Conservation (phyloP, 2,329 filamentous ascomycete genomes). For the Cladorrhinum sp. region DNA sequence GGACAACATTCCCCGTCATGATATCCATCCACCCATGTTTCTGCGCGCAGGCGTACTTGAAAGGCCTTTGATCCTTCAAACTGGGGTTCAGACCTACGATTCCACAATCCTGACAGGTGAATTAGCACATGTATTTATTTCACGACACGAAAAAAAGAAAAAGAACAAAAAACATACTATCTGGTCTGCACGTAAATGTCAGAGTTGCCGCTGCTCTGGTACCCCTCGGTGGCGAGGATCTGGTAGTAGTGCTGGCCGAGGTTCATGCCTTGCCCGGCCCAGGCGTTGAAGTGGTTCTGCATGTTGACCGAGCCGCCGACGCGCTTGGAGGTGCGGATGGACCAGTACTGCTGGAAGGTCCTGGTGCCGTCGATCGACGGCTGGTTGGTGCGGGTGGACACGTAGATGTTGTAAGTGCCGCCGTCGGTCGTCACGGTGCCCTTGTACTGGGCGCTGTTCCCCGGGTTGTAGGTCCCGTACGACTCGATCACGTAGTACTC, state of each 20-base stretch:
- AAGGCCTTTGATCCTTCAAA: too few relatives aligned
- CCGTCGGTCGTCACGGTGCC: slow-evolving; percentile 33
- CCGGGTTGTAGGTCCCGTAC: slow-evolving; percentile 40
- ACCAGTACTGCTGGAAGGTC: slow-evolving; percentile 50
- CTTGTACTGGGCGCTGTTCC: slow-evolving; percentile 30
- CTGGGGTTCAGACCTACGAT: too few relatives aligned
- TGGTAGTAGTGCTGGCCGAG: slow-evolving; percentile 49
- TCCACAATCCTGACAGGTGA: too few relatives aligned
- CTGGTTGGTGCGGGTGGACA: slow-evolving; percentile 35
- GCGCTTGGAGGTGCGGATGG: slow-evolving; percentile 45
- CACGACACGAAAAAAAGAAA: too few relatives aligned
- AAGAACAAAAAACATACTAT: background rate
- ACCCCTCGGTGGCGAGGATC: slow-evolving; percentile 51
- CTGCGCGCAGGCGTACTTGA: too few relatives aligned
- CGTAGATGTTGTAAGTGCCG: slow-evolving; percentile 35
- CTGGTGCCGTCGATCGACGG: slow-evolving; percentile 45
- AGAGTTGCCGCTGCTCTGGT: slow-evolving; percentile 46
- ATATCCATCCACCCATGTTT: too few relatives aligned
- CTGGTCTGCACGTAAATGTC: slow-evolving; percentile 33
- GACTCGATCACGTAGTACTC: slow-evolving; percentile 35
- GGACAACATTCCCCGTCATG: too few relatives aligned
- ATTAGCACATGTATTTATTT: too few relatives aligned
- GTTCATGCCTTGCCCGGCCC: slow-evolving; percentile 42
- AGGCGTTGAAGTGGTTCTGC: slow-evolving; percentile 50
- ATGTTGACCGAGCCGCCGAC: slow-evolving; percentile 48